Evolutionary conservation across 192 early-diverging fungal genomes (phyloP), one percentile per base, ranked within the genome.

Genomic region (Allomyces arbusculus): DNA sequence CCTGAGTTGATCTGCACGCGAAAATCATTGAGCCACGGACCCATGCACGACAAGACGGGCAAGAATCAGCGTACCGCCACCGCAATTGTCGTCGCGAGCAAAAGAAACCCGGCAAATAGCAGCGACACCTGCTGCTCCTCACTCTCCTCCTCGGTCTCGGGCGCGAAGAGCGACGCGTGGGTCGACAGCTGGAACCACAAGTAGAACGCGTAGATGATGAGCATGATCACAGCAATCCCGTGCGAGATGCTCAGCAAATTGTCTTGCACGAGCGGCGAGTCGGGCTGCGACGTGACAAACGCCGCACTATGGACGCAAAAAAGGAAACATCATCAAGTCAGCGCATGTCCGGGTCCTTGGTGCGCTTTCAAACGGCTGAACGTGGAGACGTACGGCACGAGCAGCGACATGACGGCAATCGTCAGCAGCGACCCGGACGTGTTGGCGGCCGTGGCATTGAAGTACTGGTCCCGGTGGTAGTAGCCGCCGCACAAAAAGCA

Each of bases 151-250:
- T 74, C 75, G 65, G 64, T 67, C 70, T 74, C 20, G 65, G 23
- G 26, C 19, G 16, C 24, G 4, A 8, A 77, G n/a, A 80, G 65
- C 65, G 80, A 74, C n/a, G 70, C 76, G 74, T 96, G 91, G 8
- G 91, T 93, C 65, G 84, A 85, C 24, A 97, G 81, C 79, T 83
- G 92, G 81, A 96, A 97, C 4, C 89, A 44, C 61, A 96, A 67
- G 63, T 80, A 87, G 62, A 89, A 65, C 10, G 81, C 61, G 64
- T 87, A 89, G 28, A 89, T 82, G 6, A 82, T 24, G 26, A 89
- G 75, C 24, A 89, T 67, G 4, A 90, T 78, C 61, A 89, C 71
- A n/a, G 86, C 76, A 0, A 82, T 86, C 8, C 84, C 86, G 43
- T 84, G 81, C 43, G 79, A 82, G 65, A 87, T 75, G 25, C 80